Evolutionary conservation across 129 eudicot species (phyloP).

Genomic region (Tagetes erecta): DNA sequence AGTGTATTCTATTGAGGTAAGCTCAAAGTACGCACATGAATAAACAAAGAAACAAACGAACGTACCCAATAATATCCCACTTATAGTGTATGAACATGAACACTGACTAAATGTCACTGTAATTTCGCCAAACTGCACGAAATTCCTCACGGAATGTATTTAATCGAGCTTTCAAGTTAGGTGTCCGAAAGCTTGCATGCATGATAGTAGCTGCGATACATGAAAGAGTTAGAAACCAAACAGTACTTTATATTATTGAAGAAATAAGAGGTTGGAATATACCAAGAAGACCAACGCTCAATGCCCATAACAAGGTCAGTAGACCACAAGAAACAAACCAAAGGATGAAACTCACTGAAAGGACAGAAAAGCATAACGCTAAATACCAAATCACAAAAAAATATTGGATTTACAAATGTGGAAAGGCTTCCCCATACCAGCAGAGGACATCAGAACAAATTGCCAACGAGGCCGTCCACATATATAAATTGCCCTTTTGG

Average conservation of each 20-base stretch:
- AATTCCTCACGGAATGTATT: constrained; percentile 97
- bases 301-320: constrained; percentile 69
- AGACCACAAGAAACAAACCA: constrained; percentile 94
- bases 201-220: constrained; percentile 57
- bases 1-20: constrained; percentile 6
- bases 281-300: constrained; percentile 76
- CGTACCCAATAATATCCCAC: too few species aligned
- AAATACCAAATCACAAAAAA: constrained; percentile 16
- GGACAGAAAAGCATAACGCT: neutral
- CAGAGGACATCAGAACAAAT: constrained; percentile 59
- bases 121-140: constrained; percentile 98
- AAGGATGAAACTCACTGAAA: constrained; percentile 69
- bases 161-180: constrained; percentile 94
- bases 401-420: neutral
- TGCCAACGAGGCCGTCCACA: constrained; percentile 93
- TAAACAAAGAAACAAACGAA: too few species aligned
- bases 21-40: neutral
- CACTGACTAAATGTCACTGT: constrained; percentile 74
- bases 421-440: constrained; percentile 44
- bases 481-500: constrained; percentile 76
- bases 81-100: constrained; percentile 24
- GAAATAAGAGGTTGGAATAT: constrained; percentile 7
- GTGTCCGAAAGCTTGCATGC: constrained; percentile 97
- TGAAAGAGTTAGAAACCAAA: constrained; percentile 23
- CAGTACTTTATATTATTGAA: neutral